These are phyloP conservation scores for Austroboletus novae-zelandiae DNA, from an alignment of 1,284 basidiomycete genomes.

Conservation along the genomic window DNA sequence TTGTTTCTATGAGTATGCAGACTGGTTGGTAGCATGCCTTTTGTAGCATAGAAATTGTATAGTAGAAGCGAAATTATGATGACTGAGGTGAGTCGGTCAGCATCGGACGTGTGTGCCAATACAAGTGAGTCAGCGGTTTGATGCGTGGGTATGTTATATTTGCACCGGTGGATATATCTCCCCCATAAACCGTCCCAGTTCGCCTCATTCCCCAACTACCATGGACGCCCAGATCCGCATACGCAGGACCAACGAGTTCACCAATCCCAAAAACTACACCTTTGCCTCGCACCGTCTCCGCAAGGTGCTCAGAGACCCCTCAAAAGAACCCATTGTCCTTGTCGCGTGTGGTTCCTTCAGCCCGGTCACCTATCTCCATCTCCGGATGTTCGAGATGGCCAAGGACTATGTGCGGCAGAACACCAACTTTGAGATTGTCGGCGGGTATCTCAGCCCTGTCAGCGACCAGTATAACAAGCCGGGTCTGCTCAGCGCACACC, in stretches of 20 bases:
- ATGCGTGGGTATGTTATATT: conserved; percentile 18
- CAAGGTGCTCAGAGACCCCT: conserved; percentile 55
- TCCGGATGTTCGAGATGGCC: conserved; percentile 98
- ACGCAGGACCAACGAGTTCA: conserved; percentile 32
- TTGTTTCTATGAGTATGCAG: conserved; percentile 11
- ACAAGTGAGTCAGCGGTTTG: conserved; percentile 10
- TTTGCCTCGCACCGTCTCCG: conserved; percentile 66
- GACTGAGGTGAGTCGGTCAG: neutral
- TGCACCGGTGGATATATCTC: conserved; percentile 11
- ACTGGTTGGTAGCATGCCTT: no score
- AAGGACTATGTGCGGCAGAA: conserved; percentile 92
- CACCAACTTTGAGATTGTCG: conserved; percentile 91
- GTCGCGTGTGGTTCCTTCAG: conserved; percentile 83
- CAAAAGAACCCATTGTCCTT: conserved; percentile 71
- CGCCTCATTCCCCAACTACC: conserved; percentile 8
- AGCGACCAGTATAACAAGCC: conserved; percentile 92
- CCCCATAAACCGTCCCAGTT: neutral
- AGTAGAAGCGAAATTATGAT: conserved; percentile 6
- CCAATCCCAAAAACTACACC: conserved; percentile 60
- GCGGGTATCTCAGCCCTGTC: conserved; percentile 93
- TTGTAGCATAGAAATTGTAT: conserved; percentile 28
- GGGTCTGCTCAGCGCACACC: conserved; percentile 76
- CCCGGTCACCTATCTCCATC: conserved; percentile 78
- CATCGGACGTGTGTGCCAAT: neutral
- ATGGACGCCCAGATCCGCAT: conserved; percentile 27